These are phyloP conservation scores for Globisporangium carolinianum DNA, from an alignment of 352 stramenopile genomes.

Conservation along the genomic window DNA sequence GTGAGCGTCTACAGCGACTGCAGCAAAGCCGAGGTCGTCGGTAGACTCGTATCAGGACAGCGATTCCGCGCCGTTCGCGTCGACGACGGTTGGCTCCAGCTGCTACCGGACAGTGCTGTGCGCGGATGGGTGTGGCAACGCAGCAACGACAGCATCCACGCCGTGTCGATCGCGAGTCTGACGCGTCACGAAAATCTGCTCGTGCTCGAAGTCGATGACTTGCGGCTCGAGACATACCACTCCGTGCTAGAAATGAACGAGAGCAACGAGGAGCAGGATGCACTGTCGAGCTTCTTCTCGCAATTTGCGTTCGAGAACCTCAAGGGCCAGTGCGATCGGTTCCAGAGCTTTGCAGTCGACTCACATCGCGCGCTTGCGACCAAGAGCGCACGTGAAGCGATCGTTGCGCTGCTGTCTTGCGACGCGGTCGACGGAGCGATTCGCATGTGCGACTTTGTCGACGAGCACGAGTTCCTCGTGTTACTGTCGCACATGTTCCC, in stretches of 20 bases:
- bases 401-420: conserved; percentile 31
- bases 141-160: conserved; percentile 30
- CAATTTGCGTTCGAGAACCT: conserved; percentile 58
- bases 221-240: conserved; percentile 20
- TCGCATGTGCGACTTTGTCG: conserved; percentile 27
- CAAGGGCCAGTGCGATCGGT: conserved; percentile 48
- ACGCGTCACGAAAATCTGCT: conserved; percentile 47
- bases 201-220: conserved; percentile 54
- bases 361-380: conserved; percentile 49
- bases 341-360: conserved; percentile 61
- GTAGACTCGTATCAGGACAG: conserved; percentile 15
- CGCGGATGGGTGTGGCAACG: conserved; percentile 40
- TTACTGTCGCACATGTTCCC: conserved; percentile 39
- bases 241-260: conserved; percentile 51
- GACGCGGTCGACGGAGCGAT: conserved; percentile 8
- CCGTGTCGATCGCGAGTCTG: conserved; percentile 9
- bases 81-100: conserved; percentile 26
- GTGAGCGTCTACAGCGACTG: conserved; percentile 20
- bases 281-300: conserved; percentile 46
- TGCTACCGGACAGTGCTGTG: conserved; percentile 3
- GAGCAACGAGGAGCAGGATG: conserved; percentile 48
- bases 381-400: conserved; percentile 40
- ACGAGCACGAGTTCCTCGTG: conserved; percentile 28
- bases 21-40: conserved; percentile 9
- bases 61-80: conserved; percentile 15